Percentiles rank a stretch among this genome's conserved stretches.
Conservation (phyloP, 345 rosid species). For the Eucalyptus globulus region DNA sequence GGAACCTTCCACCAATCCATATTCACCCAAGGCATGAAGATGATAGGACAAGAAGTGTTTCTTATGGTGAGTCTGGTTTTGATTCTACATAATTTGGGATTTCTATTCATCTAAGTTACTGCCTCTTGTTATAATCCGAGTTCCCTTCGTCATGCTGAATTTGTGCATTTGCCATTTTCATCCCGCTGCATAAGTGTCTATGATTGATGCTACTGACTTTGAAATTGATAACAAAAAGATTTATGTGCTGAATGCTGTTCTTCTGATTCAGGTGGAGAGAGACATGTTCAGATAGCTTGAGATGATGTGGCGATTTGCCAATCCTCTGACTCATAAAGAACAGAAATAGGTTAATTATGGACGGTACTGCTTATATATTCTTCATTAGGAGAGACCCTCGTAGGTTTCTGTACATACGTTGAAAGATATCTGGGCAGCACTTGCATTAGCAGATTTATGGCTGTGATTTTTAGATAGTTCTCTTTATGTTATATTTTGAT, state of each 20-base stretch:
- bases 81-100: neutral
- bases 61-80: neutral
- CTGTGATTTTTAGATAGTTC: neutral
- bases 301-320: neutral
- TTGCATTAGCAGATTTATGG: neutral
- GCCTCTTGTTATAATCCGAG: neutral
- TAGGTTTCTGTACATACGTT: neutral
- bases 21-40: neutral
- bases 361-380: neutral
- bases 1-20: conserved; percentile 4
- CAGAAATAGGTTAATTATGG: neutral
- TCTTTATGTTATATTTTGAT: neutral
- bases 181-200: neutral
- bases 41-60: neutral
- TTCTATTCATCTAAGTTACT: neutral
- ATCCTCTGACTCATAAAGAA: neutral
- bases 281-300: neutral
- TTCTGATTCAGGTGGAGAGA: neutral
- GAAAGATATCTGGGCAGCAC: neutral
- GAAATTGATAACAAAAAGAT: neutral
- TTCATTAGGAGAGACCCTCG: neutral
- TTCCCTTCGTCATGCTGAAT: neutral
- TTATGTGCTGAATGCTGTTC: neutral
- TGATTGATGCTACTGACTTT: neutral
- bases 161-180: neutral